Conservation (phyloP, 176 grass and related monocot genomes). For the Bonia amplexicaulis region DNA sequence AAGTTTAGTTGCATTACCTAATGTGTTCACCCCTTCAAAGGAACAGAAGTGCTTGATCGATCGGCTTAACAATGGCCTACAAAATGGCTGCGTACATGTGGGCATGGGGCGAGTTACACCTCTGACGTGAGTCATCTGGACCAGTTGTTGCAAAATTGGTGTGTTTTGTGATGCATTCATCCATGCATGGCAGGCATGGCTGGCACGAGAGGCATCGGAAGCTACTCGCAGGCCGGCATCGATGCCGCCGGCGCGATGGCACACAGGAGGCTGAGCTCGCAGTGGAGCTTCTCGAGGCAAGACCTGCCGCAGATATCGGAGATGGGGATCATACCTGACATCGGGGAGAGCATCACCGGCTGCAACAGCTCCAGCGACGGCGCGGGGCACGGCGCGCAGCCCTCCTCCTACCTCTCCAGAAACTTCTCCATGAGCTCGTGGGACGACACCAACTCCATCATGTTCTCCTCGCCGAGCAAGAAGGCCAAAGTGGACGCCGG, state of each 20-base stretch:
- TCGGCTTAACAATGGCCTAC: not conserved
- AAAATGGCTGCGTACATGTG: not conserved
- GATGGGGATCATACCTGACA: conserved; percentile 53
- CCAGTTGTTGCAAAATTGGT: not conserved
- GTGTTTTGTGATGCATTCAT: not conserved
- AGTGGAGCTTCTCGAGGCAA: conserved; percentile 73
- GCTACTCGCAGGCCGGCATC: conserved; percentile 41
- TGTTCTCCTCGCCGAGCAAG: conserved; percentile 70
- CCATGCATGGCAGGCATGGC: conserved; percentile 29
- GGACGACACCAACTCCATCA: conserved; percentile 92
- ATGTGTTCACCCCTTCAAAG: not conserved
- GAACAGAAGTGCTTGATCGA: not conserved
- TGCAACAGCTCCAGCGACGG: conserved; percentile 49
- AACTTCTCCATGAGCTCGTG: conserved; percentile 78
- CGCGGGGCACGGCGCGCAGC: conserved; percentile 33
- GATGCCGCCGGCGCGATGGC: conserved; percentile 2
- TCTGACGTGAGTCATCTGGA: not conserved
- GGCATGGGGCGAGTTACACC: not conserved
- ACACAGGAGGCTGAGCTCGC: conserved; percentile 43
- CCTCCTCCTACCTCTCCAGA: conserved; percentile 52
- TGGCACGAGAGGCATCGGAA: conserved; percentile 31
- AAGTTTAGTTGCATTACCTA: not conserved
- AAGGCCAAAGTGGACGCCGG: conserved; percentile 39
- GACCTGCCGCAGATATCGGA: conserved; percentile 74
- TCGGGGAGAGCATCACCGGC: conserved; percentile 46